Evolutionary conservation across 1,284 basidiomycete genomes (phyloP).

Genomic region (Pyrrhoderma lamaoense): DNA sequence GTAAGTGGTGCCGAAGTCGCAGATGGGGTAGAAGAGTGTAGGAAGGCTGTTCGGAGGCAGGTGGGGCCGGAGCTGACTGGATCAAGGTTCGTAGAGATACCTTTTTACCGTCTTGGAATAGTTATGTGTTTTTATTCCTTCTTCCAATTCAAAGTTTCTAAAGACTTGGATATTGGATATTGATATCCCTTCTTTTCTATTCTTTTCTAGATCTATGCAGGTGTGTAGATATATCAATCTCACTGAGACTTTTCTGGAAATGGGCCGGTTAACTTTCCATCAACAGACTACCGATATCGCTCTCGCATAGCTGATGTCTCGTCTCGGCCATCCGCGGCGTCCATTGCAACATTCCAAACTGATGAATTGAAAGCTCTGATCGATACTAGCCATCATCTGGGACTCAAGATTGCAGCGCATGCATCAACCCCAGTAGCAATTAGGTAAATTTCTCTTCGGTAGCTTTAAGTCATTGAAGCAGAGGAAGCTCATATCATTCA

Average conservation of each 20-base stretch:
- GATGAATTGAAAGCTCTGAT: constrained; percentile 48
- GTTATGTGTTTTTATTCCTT: not conserved
- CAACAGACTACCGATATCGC: constrained; percentile 45
- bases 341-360: constrained; percentile 38
- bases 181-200: not conserved
- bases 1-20: constrained; percentile 51
- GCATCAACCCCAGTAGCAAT: constrained; percentile 36
- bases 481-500: no score
- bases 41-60: constrained; percentile 51
- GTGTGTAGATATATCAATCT: constrained; percentile 25
- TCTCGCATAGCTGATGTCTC: constrained; percentile 38
- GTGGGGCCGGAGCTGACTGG: constrained; percentile 66
- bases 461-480: no score
- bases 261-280: constrained; percentile 4
- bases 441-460: no score
- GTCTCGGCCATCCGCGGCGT: constrained; percentile 26
- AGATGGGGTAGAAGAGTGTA: constrained; percentile 51
- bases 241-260: not conserved
- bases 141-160: not conserved
- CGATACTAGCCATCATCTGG: constrained; percentile 41
- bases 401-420: constrained; percentile 57
- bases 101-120: not conserved
- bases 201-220: constrained; percentile 40
- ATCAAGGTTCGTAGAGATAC: constrained; percentile 37
- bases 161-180: not conserved